Evolutionary conservation across 495 filamentous ascomycete genomes (phyloP), one percentile per base, ranked within the genome.

Genomic region (Podospora didyma): DNA sequence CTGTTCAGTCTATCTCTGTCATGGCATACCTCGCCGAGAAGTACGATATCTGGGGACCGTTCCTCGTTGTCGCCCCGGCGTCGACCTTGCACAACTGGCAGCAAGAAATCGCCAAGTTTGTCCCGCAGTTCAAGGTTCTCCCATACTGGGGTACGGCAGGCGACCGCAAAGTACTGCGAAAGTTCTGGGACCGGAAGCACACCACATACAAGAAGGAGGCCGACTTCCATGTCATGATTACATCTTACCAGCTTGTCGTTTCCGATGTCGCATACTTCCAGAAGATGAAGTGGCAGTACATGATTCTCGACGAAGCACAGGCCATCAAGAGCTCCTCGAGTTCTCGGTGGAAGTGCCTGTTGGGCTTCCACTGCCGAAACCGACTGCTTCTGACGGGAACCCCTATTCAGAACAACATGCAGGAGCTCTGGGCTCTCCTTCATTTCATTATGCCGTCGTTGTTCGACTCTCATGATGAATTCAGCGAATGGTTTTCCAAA

Each of bases 381-480:
- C 88, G 94, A 56, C 83, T 98, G 9, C 76, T 98, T 41, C 83
- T 98, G 21, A 98, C 94, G 1, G 94, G 94, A 75, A 98, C 94
- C 7, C 94, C 94, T 2, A 98, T 98, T 66, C 94, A 98, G 72
- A 98, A 98, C 73, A 97, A 97, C 78, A 98, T 98, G 94, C 94
- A 98, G 70, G 94, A 98, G 73, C 75, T 98, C 48, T 98, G 94
- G 94, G 94, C 94, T 39, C 76, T 98, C 58, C 77, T 98, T 35
- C 94, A 98, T 79, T 98, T 98, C 72, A 98, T 98, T 76, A 98
- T 98, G 94, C 94, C 94, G 12, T 95, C 88, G 39, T 77, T 98
- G 21, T 98, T 98, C 73, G 94, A 98, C 68, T 97, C 92, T 2
- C 94, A 98, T 69, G 94, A 98, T 68, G 94, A 98, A 69, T 98